Conservation (phyloP, 106 monocot genomes). For the Gastrodia elata region DNA sequence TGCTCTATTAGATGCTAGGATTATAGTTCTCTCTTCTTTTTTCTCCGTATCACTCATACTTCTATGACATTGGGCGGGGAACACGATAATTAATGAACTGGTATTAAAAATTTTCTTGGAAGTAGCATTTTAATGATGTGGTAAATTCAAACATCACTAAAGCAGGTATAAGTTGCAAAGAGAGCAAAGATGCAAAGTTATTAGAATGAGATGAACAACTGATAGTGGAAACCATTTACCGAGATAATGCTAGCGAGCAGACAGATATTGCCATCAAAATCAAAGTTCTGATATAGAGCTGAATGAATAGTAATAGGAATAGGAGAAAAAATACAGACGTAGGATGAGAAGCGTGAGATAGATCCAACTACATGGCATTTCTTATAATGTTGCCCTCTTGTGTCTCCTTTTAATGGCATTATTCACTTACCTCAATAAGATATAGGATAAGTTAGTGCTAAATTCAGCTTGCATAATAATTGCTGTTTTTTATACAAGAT, state of each 20-base stretch:
- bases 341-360: neutral
- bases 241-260: neutral
- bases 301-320: neutral
- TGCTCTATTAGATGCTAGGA: neutral
- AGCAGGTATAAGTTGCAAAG: neutral
- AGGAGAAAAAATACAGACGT: neutral
- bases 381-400: neutral
- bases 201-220: neutral
- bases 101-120: neutral
- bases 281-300: neutral
- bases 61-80: neutral
- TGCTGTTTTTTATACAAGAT: neutral
- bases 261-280: too few relatives aligned
- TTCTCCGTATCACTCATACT: too few relatives aligned
- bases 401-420: neutral
- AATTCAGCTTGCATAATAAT: neutral
- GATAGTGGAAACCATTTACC: neutral
- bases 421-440: neutral
- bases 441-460: neutral
- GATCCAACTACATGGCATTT: neutral
- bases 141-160: neutral
- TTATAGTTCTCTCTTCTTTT: neutral
- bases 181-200: neutral
- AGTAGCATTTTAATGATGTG: neutral
- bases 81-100: neutral